phyloP scores from a whole-genome alignment of 495 filamentous ascomycete genomes.

The Lophium mytilinum region DNA sequence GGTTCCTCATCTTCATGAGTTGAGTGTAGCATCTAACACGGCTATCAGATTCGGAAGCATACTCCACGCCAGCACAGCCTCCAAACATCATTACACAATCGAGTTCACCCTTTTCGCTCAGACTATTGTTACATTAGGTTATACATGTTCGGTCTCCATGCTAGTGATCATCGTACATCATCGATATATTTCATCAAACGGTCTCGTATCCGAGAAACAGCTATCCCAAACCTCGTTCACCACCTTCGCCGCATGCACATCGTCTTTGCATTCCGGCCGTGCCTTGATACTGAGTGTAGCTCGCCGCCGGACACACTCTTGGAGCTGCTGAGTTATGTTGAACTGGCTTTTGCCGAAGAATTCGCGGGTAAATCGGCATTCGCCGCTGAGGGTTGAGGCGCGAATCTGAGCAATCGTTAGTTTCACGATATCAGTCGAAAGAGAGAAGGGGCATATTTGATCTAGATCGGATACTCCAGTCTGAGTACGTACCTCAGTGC shows the following conservation, averaged over 20 bases:
- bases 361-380: constrained; percentile 86
- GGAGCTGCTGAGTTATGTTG: constrained; percentile 83
- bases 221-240: constrained; percentile 98
- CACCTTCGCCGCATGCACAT: constrained; percentile 75
- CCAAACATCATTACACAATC: no score
- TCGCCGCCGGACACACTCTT: constrained; percentile 78
- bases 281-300: constrained; percentile 67
- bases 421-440: background rate
- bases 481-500: constrained; percentile 65
- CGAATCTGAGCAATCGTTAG: constrained; percentile 55
- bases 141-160: no score
- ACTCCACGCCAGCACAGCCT: no score
- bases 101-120: no score
- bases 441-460: background rate
- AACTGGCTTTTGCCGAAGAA: constrained; percentile 75
- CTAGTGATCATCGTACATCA: constrained; percentile 35
- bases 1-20: no score
- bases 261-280: constrained; percentile 73
- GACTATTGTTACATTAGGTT: no score
- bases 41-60: no score
- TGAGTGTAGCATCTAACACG: no score
- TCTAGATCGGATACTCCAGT: no score
- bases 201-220: constrained; percentile 86
- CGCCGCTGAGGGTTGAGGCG: constrained; percentile 82
- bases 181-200: constrained; percentile 94